Conservation (phyloP, 345 rosid genomes). For the Salix suchowensis region DNA sequence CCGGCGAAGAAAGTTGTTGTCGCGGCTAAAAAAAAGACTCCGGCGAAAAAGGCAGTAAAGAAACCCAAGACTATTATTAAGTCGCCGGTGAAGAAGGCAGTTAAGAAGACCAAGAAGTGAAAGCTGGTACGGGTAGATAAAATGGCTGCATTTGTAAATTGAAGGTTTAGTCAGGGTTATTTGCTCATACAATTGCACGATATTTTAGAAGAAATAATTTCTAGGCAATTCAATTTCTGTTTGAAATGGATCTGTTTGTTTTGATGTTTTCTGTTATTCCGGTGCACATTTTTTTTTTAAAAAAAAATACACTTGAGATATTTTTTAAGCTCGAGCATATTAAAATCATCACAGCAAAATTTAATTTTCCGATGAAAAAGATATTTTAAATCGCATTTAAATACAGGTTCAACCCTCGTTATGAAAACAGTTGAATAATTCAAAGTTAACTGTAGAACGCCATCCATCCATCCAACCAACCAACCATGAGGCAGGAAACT, state of each 20-base stretch:
- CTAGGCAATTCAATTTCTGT: neutral
- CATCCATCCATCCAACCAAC: too few species aligned
- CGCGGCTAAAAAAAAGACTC: slow-evolving; percentile 1
- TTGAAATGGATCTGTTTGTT: neutral
- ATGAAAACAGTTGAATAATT: neutral
- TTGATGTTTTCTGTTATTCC: neutral
- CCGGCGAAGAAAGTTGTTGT: neutral
- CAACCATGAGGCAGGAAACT: too few species aligned
- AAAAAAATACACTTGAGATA: too few species aligned
- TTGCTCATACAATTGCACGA: neutral
- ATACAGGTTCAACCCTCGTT: too few species aligned
- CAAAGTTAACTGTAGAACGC: neutral
- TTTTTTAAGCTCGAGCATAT: too few species aligned
- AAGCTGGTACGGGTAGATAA: too few species aligned
- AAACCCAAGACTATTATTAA: slow-evolving; percentile 13
- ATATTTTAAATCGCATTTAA: too few species aligned
- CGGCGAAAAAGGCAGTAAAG: slow-evolving; percentile 1
- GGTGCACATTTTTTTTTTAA: too few species aligned
- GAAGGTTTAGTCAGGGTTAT: neutral
- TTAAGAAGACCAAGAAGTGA: neutral
- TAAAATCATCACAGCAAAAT: too few species aligned
- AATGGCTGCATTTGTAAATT: neutral
- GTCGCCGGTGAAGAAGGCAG: slow-evolving; percentile 12
- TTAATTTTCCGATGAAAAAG: too few species aligned
- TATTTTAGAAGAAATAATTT: neutral